phyloP scores from a whole-genome alignment of 345 rosid species.

The Pistacia integerrima region DNA sequence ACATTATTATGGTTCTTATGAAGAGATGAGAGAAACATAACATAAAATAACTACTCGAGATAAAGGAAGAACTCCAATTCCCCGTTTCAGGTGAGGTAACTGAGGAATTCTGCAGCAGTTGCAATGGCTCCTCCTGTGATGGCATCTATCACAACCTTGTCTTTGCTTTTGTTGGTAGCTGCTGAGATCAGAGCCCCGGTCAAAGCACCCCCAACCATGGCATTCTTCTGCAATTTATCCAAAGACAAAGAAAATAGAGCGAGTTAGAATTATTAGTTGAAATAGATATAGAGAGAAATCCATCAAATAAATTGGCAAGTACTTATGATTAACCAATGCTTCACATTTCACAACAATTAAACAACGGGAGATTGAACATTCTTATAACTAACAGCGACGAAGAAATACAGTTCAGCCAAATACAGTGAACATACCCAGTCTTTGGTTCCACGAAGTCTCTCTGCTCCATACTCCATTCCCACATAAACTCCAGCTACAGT shows the following conservation, averaged over 20 bases:
- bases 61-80: no score
- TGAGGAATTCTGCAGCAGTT: conserved; percentile 76
- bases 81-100: conserved; percentile 38
- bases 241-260: not conserved
- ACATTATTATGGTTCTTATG: not conserved
- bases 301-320: not conserved
- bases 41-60: not conserved
- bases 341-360: no score
- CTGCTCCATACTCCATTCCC: conserved; percentile 71
- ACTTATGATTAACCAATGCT: no score
- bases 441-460: conserved; percentile 66
- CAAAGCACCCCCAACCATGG: conserved; percentile 81
- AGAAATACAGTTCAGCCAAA: no score
- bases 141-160: conserved; percentile 62
- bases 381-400: no score
- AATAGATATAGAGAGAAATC: not conserved
- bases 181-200: conserved; percentile 77
- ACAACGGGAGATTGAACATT: no score
- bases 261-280: not conserved
- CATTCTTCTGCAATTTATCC: conserved; percentile 67
- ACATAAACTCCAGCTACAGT: conserved; percentile 72
- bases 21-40: no score
- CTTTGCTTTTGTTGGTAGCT: conserved; percentile 44
- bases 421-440: conserved; percentile 63
- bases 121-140: conserved; percentile 82